Evolutionary conservation across 805 yeast species (phyloP).

Genomic region (Nakazawaea laoshanensis): DNA sequence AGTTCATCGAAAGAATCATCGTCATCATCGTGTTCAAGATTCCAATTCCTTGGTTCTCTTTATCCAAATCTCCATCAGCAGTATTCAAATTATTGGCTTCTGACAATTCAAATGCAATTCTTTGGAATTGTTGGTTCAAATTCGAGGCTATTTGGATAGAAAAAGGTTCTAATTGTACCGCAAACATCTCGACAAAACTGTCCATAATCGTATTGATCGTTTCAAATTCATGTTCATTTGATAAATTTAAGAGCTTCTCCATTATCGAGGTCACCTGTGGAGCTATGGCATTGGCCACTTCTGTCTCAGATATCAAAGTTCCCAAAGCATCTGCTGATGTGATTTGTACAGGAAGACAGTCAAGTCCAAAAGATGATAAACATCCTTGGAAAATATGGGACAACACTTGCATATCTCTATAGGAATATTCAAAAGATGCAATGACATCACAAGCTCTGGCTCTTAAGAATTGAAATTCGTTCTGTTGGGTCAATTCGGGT

Average conservation of each 20-base stretch:
- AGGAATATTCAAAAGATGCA: conserved; percentile 18
- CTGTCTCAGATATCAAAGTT: conserved; percentile 28
- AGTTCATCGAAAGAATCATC: conserved; percentile 72
- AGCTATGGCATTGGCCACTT: conserved; percentile 52
- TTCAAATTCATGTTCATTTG: conserved; percentile 76
- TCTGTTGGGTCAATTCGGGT: conserved; percentile 47
- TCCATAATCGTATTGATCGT: conserved; percentile 85
- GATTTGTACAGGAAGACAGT: conserved; percentile 40
- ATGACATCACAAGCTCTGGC: conserved; percentile 62
- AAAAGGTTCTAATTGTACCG: conserved; percentile 84
- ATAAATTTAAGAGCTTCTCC: conserved; percentile 62
- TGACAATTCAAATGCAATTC: conserved; percentile 57
- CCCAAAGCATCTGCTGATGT: conserved; percentile 46
- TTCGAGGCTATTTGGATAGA: conserved; percentile 60
- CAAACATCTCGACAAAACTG: conserved; percentile 80
- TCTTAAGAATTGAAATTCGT: conserved; percentile 53
- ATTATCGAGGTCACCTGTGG: conserved; percentile 64
- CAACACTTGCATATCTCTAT: conserved; percentile 18
- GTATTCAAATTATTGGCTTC: conserved; percentile 36
- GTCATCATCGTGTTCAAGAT: conserved; percentile 77
- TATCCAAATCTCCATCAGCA: conserved; percentile 43
- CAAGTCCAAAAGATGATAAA: conserved; percentile 25
- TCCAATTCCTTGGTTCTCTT: conserved; percentile 76
- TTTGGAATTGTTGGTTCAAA: conserved; percentile 66
- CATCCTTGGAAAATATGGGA: conserved; percentile 27